Percentiles rank a stretch among this genome's conserved stretches.
Conservation (phyloP, 495 filamentous ascomycete species). For the Neurospora sublineolata region DNA sequence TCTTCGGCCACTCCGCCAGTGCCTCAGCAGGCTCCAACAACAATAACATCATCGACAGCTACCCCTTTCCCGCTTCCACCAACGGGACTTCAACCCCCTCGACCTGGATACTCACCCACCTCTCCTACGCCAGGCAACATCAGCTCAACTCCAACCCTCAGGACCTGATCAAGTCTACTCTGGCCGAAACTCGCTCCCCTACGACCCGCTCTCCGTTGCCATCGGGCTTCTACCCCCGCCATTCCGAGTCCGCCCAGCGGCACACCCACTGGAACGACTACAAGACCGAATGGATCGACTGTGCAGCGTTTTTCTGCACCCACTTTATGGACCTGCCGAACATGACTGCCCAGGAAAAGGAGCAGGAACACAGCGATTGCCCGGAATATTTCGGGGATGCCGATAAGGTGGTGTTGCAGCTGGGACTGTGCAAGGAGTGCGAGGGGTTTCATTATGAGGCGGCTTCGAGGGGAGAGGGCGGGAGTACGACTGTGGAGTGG, state of each 20-base stretch:
- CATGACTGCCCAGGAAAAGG: neutral
- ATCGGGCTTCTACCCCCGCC: neutral
- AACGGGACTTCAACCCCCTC: neutral
- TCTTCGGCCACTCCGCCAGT: neutral
- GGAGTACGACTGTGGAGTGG: neutral
- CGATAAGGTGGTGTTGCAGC: neutral
- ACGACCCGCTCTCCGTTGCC: neutral
- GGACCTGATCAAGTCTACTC: accelerated
- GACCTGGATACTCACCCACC: neutral
- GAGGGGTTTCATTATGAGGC: neutral
- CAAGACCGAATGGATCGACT: neutral
- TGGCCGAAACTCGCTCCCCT: neutral
- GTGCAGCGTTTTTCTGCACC: neutral
- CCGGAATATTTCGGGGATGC: neutral
- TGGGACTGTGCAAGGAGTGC: neutral
- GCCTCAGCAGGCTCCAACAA: neutral
- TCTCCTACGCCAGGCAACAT: neutral
- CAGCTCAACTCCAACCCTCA: neutral
- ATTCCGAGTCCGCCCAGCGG: neutral
- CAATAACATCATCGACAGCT: neutral
- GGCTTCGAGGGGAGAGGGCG: neutral
- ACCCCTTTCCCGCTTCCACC: neutral
- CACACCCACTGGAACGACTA: neutral
- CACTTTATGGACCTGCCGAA: neutral
- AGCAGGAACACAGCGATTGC: neutral